A percentile compares a stretch with the other conserved stretches of the same genome.
phyloP scores from a whole-genome alignment of 73 alveolate genomes.

The Paramecium octaurelia region DNA sequence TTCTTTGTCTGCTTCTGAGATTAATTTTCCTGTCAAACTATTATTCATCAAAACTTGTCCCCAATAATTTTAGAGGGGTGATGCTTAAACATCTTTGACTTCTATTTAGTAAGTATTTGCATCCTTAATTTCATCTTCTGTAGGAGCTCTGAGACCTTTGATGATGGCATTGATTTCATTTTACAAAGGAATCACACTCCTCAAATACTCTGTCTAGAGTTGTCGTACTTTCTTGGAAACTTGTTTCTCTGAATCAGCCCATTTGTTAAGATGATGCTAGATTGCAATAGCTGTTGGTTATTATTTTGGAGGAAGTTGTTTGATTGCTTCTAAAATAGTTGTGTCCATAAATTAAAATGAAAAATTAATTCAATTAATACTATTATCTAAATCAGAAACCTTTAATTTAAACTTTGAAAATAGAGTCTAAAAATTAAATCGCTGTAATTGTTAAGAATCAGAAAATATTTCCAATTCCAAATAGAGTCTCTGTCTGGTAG shows the following conservation, averaged over 20 bases:
- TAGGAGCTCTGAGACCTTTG: not conserved
- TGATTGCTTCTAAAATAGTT: not conserved
- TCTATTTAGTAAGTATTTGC: not conserved
- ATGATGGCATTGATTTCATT: not conserved
- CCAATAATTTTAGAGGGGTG: not conserved
- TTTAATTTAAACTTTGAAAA: not conserved
- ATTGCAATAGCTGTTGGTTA: not conserved
- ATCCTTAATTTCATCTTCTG: conserved; percentile 26
- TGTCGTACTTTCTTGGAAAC: not conserved
- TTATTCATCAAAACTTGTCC: not conserved
- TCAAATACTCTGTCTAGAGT: not conserved
- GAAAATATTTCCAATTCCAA: not conserved
- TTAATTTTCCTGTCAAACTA: not conserved
- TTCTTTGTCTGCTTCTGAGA: not conserved
- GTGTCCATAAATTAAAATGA: conserved; percentile 7
- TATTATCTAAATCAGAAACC: conserved; percentile 12
- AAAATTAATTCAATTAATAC: conserved; percentile 1
- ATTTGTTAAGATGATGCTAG: conserved; percentile 7
- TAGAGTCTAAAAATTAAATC: conserved; percentile 6
- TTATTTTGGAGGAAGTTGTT: conserved; percentile 21
- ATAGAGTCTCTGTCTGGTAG: not conserved
- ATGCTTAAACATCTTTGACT: not conserved
- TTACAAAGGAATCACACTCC: not conserved
- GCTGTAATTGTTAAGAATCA: not conserved
- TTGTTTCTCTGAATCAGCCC: not conserved